Percentiles rank a stretch among this genome's conserved stretches.
These are phyloP conservation scores for Tolypocladium amazonense DNA, from an alignment of 2,329 filamentous ascomycete species.

Conservation along the genomic window DNA sequence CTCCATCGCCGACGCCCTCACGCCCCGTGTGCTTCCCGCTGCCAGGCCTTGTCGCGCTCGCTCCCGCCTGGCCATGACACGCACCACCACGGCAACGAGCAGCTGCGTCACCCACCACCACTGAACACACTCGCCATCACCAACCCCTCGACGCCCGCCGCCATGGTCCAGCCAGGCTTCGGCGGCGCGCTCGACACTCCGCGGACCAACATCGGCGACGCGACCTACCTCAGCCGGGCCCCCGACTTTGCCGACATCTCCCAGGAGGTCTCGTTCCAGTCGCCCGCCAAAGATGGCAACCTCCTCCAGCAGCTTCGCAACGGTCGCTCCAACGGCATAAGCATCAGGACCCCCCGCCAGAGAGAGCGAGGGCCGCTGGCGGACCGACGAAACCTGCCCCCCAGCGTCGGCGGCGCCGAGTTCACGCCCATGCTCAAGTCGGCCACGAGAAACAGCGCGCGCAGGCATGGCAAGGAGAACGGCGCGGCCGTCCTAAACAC, in stretches of 20 bases:
- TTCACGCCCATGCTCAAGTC: slow-evolving; percentile 91
- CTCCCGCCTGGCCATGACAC: background rate
- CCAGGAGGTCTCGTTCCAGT: slow-evolving; percentile 77
- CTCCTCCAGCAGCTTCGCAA: slow-evolving; percentile 66
- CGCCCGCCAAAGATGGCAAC: slow-evolving; percentile 59
- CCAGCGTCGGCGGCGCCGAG: slow-evolving; percentile 57
- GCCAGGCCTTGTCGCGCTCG: background rate
- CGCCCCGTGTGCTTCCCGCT: background rate
- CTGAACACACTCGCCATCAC: background rate
- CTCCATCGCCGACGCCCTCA: background rate
- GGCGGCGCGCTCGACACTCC: slow-evolving; percentile 68
- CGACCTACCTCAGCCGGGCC: slow-evolving; percentile 63
- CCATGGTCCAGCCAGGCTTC: slow-evolving; percentile 55
- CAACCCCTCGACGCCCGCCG: slow-evolving; percentile 5
- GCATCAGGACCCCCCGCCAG: slow-evolving; percentile 62
- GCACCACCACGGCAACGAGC: background rate
- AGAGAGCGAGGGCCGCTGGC: slow-evolving; percentile 57
- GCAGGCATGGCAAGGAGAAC: slow-evolving; percentile 53
- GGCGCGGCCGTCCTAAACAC: slow-evolving; percentile 50
- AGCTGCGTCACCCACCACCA: background rate
- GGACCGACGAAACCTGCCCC: slow-evolving; percentile 61
- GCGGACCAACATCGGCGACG: slow-evolving; percentile 73
- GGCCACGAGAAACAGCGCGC: slow-evolving; percentile 61
- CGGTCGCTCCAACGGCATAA: slow-evolving; percentile 44
- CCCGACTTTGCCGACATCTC: slow-evolving; percentile 69